A percentile compares a stretch with the other conserved stretches of the same genome.
phyloP scores from a whole-genome alignment of 805 yeast species.

The Candida sanyiensis region DNA sequence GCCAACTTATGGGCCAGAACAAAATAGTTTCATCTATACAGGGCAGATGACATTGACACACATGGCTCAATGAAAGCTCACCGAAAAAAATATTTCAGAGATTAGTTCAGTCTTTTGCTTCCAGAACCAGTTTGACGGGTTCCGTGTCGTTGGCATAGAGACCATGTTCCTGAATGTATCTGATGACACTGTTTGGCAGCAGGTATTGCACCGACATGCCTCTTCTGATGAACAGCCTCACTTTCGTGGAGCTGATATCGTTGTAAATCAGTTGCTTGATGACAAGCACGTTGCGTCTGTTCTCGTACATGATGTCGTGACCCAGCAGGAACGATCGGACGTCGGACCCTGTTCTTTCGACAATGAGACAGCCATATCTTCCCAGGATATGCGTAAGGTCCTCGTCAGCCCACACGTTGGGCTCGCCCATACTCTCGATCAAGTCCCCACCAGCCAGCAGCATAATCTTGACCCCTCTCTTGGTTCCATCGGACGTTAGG shows the following conservation, averaged over 20 bases:
- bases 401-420: conserved; percentile 97
- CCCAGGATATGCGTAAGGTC: conserved; percentile 95
- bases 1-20: no score
- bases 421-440: conserved; percentile 99
- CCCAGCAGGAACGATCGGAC: conserved; percentile 86
- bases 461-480: conserved; percentile 89
- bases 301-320: conserved; percentile 97
- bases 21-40: no score
- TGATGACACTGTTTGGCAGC: conserved; percentile 87
- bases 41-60: no score
- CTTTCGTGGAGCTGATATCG: conserved; percentile 93
- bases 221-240: conserved; percentile 83
- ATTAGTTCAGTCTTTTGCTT: conserved; percentile 36
- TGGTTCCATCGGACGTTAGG: conserved; percentile 48
- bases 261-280: conserved; percentile 95
- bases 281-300: conserved; percentile 85
- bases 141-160: conserved; percentile 81
- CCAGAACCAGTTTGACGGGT: conserved; percentile 84
- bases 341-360: conserved; percentile 94
- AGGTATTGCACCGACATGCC: conserved; percentile 96
- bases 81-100: no score
- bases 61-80: no score
- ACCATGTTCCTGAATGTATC: conserved; percentile 90
- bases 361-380: conserved; percentile 91
- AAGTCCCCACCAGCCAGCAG: conserved; percentile 95